Percentiles rank a stretch among this genome's conserved stretches.
phyloP scores from a whole-genome alignment of 2,329 filamentous ascomycete genomes.

The Reticulascus tulasneorum region DNA sequence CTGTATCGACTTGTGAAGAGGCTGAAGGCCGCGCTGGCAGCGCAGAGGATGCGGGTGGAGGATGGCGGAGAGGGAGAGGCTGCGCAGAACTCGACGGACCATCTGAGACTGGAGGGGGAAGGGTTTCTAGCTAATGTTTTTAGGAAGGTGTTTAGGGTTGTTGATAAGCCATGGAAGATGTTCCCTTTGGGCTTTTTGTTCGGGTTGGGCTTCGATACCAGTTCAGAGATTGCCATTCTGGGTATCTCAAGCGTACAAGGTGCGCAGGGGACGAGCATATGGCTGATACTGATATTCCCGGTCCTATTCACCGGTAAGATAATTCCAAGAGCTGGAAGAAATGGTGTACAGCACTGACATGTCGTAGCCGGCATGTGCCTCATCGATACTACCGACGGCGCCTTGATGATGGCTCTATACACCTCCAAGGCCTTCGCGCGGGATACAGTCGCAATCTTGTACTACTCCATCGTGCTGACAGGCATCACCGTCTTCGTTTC shows the following conservation, averaged over 20 bases:
- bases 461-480: conserved; percentile 88
- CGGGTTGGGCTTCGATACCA: conserved; percentile 92
- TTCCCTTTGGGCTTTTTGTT: conserved; percentile 86
- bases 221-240: conserved; percentile 85
- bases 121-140: conserved; percentile 72
- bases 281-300: conserved; percentile 91
- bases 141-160: conserved; percentile 69
- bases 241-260: conserved; percentile 88
- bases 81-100: conserved; percentile 44
- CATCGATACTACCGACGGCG: conserved; percentile 87
- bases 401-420: conserved; percentile 92
- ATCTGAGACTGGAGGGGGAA: conserved; percentile 71
- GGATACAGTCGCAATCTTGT: conserved; percentile 84
- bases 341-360: conserved; percentile 3
- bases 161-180: conserved; percentile 88
- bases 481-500: conserved; percentile 79
- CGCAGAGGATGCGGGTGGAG: conserved; percentile 23
- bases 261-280: conserved; percentile 80
- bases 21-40: conserved; percentile 57
- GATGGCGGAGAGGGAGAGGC: conserved; percentile 22
- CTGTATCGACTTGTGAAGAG: conserved; percentile 71
- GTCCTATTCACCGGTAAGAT: conserved; percentile 78
- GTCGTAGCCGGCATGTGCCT: conserved; percentile 82
- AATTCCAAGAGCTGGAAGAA: not conserved
- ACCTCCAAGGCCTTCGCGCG: conserved; percentile 73